Conservation (phyloP, 2,329 filamentous ascomycete species). For the Aspergillus puulaauensis region DNA sequence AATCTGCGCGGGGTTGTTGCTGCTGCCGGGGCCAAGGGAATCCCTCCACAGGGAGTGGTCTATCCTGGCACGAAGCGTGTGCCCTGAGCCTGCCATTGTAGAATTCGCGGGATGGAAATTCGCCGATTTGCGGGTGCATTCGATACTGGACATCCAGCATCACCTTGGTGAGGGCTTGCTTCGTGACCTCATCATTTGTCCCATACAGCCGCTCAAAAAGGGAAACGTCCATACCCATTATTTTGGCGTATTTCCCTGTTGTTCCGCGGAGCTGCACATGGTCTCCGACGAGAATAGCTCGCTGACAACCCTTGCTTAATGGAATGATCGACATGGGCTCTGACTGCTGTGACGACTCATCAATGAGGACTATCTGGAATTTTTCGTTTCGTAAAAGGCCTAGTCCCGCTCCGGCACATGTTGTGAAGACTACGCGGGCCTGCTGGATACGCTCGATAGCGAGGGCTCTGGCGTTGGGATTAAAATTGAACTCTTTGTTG, state of each 20-base stretch:
- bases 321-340: background rate
- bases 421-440: background rate
- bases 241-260: background rate
- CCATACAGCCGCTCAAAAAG: conserved; percentile 1
- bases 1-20: background rate
- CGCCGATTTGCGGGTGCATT: conserved; percentile 1
- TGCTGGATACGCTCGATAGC: background rate
- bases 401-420: background rate
- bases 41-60: background rate
- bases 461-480: background rate
- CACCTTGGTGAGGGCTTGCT: background rate
- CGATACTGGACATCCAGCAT: conserved; percentile 3
- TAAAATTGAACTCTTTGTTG: background rate
- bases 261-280: background rate
- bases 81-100: background rate
- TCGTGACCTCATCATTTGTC: background rate
- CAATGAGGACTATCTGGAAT: background rate
- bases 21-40: background rate
- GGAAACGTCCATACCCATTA: background rate
- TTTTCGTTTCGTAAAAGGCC: background rate
- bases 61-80: background rate
- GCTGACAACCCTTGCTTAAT: background rate
- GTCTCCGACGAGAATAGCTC: background rate
- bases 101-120: background rate
- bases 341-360: background rate